phyloP scores from a whole-genome alignment of 1,284 basidiomycete species.

The Puccinia horiana region DNA sequence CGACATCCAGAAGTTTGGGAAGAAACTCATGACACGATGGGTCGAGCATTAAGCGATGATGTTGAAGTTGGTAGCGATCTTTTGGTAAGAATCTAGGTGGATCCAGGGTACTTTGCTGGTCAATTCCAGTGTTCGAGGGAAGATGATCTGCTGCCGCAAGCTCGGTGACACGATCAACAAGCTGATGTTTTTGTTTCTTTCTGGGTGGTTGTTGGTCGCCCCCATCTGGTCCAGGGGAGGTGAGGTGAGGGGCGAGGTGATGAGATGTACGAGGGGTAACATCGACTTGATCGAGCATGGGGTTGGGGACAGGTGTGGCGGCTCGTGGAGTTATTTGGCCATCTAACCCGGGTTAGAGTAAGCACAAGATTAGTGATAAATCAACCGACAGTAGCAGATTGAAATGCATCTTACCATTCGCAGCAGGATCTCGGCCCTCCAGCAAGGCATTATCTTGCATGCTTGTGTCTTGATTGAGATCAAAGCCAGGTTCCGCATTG shows the following conservation, averaged over 20 bases:
- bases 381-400: background rate
- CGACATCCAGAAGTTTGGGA: constrained; percentile 20
- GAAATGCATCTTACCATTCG: background rate
- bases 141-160: constrained; percentile 4
- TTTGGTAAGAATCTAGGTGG: constrained; percentile 32
- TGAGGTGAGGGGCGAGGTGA: constrained; percentile 34
- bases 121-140: background rate
- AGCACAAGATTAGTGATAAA: background rate
- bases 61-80: constrained; percentile 33
- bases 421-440: background rate
- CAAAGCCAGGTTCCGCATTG: background rate
- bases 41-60: constrained; percentile 14
- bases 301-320: background rate
- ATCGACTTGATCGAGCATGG: constrained; percentile 24
- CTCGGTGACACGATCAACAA: constrained; percentile 38
- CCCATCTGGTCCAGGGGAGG: constrained; percentile 10
- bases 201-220: constrained; percentile 17
- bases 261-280: constrained; percentile 39
- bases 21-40: constrained; percentile 18
- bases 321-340: constrained; percentile 18
- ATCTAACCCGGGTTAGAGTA: background rate
- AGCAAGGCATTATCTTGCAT: background rate
- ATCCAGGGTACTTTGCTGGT: background rate
- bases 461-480: constrained; percentile 6
- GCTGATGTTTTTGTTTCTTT: constrained; percentile 28